Base-by-base conservation (phyloP, 2,329 filamentous ascomycete species). In the Daldinia sp. region DNA sequence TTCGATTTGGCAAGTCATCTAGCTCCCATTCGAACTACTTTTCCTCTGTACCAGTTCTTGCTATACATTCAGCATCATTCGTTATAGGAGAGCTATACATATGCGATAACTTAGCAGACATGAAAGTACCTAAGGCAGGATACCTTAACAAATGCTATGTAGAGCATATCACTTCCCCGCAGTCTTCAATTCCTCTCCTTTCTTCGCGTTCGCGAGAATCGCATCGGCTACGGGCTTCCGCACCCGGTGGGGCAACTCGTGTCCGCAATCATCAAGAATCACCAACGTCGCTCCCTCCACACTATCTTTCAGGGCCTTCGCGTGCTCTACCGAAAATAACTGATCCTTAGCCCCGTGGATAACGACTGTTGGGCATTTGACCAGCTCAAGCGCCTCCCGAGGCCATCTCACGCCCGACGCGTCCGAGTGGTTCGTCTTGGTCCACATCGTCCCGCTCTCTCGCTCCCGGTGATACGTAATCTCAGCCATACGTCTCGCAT, bases 271-370 rank as follows among this genome's bases (percentile, higher is more conserved):
- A 13, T 51, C 46, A 51, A 51, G 30, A 51, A 51, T 18, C 7
- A 51, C 46, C 26, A 51, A 33, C 26, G 46, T 51, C 6, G 46
- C 46, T 12, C 46, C 46, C 46, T 30, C 46, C 26, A 51, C 46
- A 13, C 15, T 13, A 13, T 51, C 46, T 4, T 15, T 51, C 15
- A 51, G 13, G 10, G 46, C 46, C 26, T 33, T 33, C 7, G 46
- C 26, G 9, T 51, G 46, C 3, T 51, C 46, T 6, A 51, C 46
- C 7, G 46, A 33, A 15, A 51, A 51, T 9, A 51, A 15, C 9
- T 51, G 46, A 5, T 51, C 46, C 46, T 51, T 51, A 33, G 46
- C 46, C 26, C 26, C 46, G 26, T 51, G 46, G 15, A 51, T 51
- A 10, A 51, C 46, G 6, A 51, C 46, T 0, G 46, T 51, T 15